phyloP scores from a whole-genome alignment of 768 basidiomycete genomes.

The Hirschioporus abietinus region DNA sequence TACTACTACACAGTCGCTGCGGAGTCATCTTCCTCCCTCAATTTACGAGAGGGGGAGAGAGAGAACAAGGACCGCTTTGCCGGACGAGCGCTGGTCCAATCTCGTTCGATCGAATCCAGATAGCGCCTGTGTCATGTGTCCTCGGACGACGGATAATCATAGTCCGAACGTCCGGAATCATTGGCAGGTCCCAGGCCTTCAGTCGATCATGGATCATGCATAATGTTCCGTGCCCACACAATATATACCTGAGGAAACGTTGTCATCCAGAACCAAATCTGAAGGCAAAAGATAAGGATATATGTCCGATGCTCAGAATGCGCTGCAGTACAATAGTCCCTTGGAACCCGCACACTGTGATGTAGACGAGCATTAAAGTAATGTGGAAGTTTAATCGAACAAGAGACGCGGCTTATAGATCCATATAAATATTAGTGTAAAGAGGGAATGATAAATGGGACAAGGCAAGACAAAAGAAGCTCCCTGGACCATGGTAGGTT shows the following conservation, averaged over 20 bases:
- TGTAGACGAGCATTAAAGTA: not conserved
- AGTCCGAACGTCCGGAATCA: no score
- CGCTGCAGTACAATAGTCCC: not conserved
- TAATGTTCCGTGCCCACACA: not conserved
- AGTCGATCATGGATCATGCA: not conserved
- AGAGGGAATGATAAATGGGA: not conserved
- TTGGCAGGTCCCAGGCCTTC: no score
- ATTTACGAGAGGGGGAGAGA: no score
- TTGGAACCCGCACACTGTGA: not conserved
- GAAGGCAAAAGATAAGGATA: not conserved
- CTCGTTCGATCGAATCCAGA: no score
- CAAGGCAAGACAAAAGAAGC: not conserved
- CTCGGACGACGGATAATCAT: no score
- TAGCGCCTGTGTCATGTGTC: no score
- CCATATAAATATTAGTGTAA: not conserved
- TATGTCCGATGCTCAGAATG: not conserved
- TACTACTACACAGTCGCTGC: not conserved
- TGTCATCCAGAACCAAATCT: not conserved
- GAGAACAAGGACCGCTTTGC: no score
- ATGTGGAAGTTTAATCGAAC: no score
- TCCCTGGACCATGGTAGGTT: not conserved
- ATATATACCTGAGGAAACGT: not conserved
- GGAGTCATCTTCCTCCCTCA: not conserved
- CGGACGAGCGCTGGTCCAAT: no score
- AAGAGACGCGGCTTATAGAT: no score